Evolutionary conservation across 2,329 filamentous ascomycete species (phyloP), one percentile per base, ranked within the genome.

Genomic region (Decorospora gaudefroyi): DNA sequence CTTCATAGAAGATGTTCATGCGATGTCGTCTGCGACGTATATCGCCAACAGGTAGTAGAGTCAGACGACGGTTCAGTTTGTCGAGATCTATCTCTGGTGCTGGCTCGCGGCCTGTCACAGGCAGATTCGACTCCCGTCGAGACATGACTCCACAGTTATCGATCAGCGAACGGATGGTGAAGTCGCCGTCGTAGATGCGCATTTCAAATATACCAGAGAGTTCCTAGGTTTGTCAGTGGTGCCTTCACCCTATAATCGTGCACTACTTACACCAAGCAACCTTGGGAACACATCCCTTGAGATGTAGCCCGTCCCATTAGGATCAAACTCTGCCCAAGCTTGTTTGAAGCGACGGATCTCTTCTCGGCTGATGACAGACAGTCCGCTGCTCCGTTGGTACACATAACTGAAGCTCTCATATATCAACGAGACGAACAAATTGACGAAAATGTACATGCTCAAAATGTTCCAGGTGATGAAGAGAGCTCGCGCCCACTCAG

Each of bases 401-500:
- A 99, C 93, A 64, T 99, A 99, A 69, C 90, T 96, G 78, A 99
- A 99, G 72, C 91, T 97, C 75, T 99, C 93, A 74, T 95, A 99
- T 59, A 99, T 99, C 68, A 99, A 84, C 34, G 93, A 99, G 46
- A 99, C 92, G 70, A 99, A 99, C 66, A 99, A 76, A 65, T 92
- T 96, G 65, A 97, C 92, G 64, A 99, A 99, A 63, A 99, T 95
- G 74, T 99, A 99, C 93, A 99, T 99, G 87, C 92, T 97, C 72
- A 99, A 81, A 62, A 99, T 92, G 75, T 99, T 99, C 93, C 93
- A 99, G 4, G 87, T 83, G 45, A 97, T 90, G 75, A 99, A 99
- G 7, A 99, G 77, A 22, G 85, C 83, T 37, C 90, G 81, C 6
- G 93, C 90, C 90, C 93, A 99, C 26, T 84, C 81, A 36, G 84